Base-by-base conservation (phyloP, 192 early-diverging fungal genomes). In the Entrophospora sp. region DNA sequence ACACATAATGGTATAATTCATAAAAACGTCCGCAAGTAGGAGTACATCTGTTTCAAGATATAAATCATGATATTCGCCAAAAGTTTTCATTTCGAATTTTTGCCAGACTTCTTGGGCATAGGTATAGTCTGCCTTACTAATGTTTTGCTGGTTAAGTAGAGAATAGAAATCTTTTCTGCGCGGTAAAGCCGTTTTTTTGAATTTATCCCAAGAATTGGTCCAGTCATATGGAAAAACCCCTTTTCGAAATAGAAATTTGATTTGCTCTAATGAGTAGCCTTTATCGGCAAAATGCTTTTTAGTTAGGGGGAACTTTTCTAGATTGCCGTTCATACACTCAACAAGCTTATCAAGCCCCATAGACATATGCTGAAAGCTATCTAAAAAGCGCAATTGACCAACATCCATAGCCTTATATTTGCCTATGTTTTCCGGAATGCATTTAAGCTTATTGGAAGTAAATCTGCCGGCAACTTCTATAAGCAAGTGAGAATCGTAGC, bases 51-150 rank as follows among this genome's bases (percentile, higher is more conserved):
- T n/a, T n/a, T n/a, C n/a, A n/a, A n/a, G n/a, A n/a, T n/a, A n/a
- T n/a, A n/a, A n/a, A n/a, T n/a, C n/a, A 52, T 52, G 49, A 27
- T 52, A 52, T 52, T 52, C 49, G 10, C 49, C 49, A 25, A 51
- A 51, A 51, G 5, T 51, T 51, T 16, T 51, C 48, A 51, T 51
- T 51, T 25, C 48, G 24, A 52, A 52, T 5, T 16, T n/a, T n/a
- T n/a, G n/a, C n/a, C n/a, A n/a, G n/a, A n/a, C n/a, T n/a, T n/a
- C n/a, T n/a, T n/a, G n/a, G 7, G 48, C 48, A 51, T 51, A n/a
- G 7, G 5, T n/a, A 51, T 51, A 51, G 18, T 51, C 48, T n/a
- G 48, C 6, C 20, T 51, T 51, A 20, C 49, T 52, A 52, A 52
- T 52, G 22, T 52, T 52, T 52, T 52, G 49, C 24, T 52, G 49